These are phyloP conservation scores for Penicillium simplicissimum DNA, from an alignment of 495 filamentous ascomycete species.

Conservation along the genomic window DNA sequence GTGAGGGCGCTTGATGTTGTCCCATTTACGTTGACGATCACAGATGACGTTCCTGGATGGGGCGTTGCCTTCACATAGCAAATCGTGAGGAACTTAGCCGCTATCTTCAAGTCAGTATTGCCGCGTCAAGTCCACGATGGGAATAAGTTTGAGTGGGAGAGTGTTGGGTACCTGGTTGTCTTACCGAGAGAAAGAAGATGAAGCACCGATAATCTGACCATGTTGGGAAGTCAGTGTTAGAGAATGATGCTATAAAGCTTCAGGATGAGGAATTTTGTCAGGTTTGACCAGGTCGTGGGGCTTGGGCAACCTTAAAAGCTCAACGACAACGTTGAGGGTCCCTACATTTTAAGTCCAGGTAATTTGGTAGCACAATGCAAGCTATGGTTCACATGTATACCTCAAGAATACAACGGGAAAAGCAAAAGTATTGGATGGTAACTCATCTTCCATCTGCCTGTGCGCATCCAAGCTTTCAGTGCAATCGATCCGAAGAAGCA, in stretches of 20 bases:
- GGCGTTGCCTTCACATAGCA: conserved; percentile 14
- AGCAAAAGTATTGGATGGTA: too few relatives aligned
- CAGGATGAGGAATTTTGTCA: conserved; percentile 6
- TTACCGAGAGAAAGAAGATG: conserved; percentile 12
- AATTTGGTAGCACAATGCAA: too few relatives aligned
- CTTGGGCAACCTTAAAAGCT: not conserved
- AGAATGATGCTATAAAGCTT: conserved; percentile 7
- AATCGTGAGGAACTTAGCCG: not conserved
- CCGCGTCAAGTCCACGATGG: not conserved
- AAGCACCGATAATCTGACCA: conserved; percentile 7
- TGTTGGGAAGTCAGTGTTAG: conserved; percentile 5
- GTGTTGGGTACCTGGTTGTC: not conserved
- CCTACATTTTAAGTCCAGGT: not conserved
- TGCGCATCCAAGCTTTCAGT: too few relatives aligned
- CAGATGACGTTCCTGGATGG: not conserved
- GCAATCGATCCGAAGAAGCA: too few relatives aligned
- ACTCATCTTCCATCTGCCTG: too few relatives aligned
- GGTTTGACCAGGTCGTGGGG: not conserved
- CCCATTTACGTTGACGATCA: not conserved
- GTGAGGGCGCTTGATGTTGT: conserved; percentile 5
- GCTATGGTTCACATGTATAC: too few relatives aligned
- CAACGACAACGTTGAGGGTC: not conserved
- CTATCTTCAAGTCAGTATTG: not conserved
- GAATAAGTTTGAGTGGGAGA: not conserved
- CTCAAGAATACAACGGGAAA: too few relatives aligned